Percentiles rank a stretch among this genome's conserved stretches.
Conservation (phyloP, 2,329 filamentous ascomycete genomes). For the Colletotrichum eremochloae region DNA sequence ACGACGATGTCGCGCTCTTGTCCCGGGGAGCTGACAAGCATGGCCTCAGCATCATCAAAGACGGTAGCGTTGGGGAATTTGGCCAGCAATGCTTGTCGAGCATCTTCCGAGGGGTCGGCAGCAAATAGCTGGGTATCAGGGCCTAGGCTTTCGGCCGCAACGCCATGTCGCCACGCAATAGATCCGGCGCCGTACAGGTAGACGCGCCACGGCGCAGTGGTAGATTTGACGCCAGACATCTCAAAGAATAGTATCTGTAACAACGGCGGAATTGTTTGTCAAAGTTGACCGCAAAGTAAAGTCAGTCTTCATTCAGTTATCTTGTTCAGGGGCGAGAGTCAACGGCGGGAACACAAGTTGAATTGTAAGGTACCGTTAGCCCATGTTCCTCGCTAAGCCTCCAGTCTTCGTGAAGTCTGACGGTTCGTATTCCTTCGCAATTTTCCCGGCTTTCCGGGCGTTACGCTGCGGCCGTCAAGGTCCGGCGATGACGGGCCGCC, state of each 20-base stretch:
- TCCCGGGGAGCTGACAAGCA: slow-evolving; percentile 6
- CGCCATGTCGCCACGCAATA: slow-evolving; percentile 14
- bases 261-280: background rate
- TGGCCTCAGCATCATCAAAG: background rate
- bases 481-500: background rate
- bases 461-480: background rate
- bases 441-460: background rate
- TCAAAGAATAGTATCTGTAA: background rate
- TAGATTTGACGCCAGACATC: background rate
- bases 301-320: background rate
- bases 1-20: slow-evolving; percentile 12
- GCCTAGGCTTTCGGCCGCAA: slow-evolving; percentile 4
- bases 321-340: background rate
- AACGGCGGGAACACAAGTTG: background rate
- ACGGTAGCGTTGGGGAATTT: background rate
- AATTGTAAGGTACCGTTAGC: background rate
- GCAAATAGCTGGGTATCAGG: slow-evolving; percentile 2
- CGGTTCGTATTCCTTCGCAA: background rate
- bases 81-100: background rate
- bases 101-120: background rate
- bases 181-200: slow-evolving; percentile 11
- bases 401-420: background rate
- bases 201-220: background rate
- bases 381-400: background rate
- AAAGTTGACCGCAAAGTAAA: background rate